Percentiles rank a stretch among this genome's conserved stretches.
Conservation (phyloP, 495 filamentous ascomycete genomes). For the Opeltia flavorubescens region DNA sequence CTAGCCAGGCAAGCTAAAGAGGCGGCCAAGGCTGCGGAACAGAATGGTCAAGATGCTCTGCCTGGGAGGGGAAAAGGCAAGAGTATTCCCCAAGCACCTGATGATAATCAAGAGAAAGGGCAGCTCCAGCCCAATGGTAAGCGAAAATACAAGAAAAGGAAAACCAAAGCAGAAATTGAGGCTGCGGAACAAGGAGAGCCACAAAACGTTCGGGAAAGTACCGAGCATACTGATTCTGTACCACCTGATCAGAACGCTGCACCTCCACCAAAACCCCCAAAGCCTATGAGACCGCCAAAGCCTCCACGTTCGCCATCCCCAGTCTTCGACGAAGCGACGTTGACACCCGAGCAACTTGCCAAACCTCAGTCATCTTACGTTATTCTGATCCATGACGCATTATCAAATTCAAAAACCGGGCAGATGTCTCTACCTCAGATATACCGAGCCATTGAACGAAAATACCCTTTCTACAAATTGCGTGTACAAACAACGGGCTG, state of each 20-base stretch:
- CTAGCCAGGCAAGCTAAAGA: constrained; percentile 48
- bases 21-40: constrained; percentile 32
- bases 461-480: constrained; percentile 85
- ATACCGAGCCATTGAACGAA: constrained; percentile 73
- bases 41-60: constrained; percentile 30
- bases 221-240: constrained; percentile 21
- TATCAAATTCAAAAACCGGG: constrained; percentile 53
- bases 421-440: constrained; percentile 84
- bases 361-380: constrained; percentile 84
- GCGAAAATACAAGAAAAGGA: constrained; percentile 65
- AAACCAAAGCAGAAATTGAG: constrained; percentile 33
- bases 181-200: constrained; percentile 28
- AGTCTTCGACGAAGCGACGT: constrained; percentile 57
- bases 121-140: constrained; percentile 52
- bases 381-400: constrained; percentile 76
- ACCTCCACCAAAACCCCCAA: constrained; percentile 37
- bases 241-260: constrained; percentile 29
- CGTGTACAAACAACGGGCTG: constrained; percentile 65
- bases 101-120: constrained; percentile 37
- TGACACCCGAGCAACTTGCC: constrained; percentile 69
- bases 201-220: constrained; percentile 31
- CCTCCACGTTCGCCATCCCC: constrained; percentile 55
- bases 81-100: constrained; percentile 35
- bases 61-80: constrained; percentile 43
- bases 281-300: constrained; percentile 21